Evolutionary conservation across 2,329 filamentous ascomycete genomes (phyloP), one percentile per base, ranked within the genome.

Genomic region (Tolypocladium guangdongense): DNA sequence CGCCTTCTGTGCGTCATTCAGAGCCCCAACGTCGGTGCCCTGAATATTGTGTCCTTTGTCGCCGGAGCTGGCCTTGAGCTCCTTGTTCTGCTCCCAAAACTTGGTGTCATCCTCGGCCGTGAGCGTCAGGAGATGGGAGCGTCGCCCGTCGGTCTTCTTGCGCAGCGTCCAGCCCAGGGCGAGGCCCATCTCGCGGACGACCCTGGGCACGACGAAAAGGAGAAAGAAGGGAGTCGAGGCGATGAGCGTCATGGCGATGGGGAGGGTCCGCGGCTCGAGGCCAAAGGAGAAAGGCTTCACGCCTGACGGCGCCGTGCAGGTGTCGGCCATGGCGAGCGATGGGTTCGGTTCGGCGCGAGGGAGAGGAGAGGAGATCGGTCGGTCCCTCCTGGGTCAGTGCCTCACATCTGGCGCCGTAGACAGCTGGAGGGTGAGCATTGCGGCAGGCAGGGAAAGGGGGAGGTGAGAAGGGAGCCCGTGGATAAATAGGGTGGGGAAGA

Each of bases 31-130:
- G 27, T 90, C 77, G 61, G 82, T 84, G 67, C 80, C 27, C 89
- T 77, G 62, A 83, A 7, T 2, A n/a, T 8, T 4, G 2, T 33
- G 43, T 47, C 27, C 84, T 66, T 88, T n/a, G 20, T 24, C 30
- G 37, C 84, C 84, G 85, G 88, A 50, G 84, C 84, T 32, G 83
- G 81, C 58, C 86, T 83, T 33, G 66, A 65, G 54, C 60, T 67
- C 50, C 66, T 66, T 36, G 43, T 71, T 67, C 27, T 68, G 61
- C 53, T 73, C 65, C 30, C 51, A 52, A 22, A 64, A 70, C 41
- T 65, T 69, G 54, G 64, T 64, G 56, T 78, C 71, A 46, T 78
- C 74, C 18, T 74, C 71, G 16, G 71, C 68, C 65, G 77, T 77
- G 22, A 76, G 67, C 49, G 75, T 68, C 55, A 85, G 65, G 52